These are phyloP conservation scores for Glebionis coronaria DNA, from an alignment of 129 eudicot species.

Conservation along the genomic window DNA sequence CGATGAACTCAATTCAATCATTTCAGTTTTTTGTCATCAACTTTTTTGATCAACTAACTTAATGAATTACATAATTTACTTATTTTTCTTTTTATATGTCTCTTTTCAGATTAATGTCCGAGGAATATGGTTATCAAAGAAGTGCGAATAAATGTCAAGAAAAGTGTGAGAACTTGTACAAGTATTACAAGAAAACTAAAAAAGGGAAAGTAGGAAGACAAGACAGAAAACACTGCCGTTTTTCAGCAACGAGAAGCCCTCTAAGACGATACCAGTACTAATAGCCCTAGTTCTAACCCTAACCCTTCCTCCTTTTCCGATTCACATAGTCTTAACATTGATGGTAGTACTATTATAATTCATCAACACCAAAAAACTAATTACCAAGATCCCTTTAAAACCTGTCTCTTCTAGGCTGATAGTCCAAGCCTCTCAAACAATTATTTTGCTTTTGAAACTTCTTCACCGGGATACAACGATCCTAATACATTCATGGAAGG, in stretches of 20 bases:
- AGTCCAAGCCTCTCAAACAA: conserved; percentile 76
- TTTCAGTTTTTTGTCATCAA: conserved; percentile 22
- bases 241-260: conserved; percentile 95
- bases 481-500: conserved; percentile 26
- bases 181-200: conserved; percentile 96
- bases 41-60: conserved; percentile 28
- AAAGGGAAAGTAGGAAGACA: conserved; percentile 98
- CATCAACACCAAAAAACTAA: conserved; percentile 6
- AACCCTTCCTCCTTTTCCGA: conserved; percentile 32
- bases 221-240: conserved; percentile 92
- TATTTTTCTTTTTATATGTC: background rate
- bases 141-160: conserved; percentile 97
- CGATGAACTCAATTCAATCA: conserved; percentile 39
- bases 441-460: conserved; percentile 60
- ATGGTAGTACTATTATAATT: conserved; percentile 25
- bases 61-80: background rate
- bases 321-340: conserved; percentile 22
- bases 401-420: conserved; percentile 31
- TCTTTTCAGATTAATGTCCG: conserved; percentile 72
- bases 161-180: conserved; percentile 93
- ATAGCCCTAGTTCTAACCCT: conserved; percentile 12
- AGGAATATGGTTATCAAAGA: conserved; percentile 95
- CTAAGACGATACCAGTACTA: conserved; percentile 61
- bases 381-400: conserved; percentile 42
- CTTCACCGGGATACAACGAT: conserved; percentile 60